Base-by-base conservation (phyloP, 371 early-diverging fungal species). In the Rhizopus delemar region DNA sequence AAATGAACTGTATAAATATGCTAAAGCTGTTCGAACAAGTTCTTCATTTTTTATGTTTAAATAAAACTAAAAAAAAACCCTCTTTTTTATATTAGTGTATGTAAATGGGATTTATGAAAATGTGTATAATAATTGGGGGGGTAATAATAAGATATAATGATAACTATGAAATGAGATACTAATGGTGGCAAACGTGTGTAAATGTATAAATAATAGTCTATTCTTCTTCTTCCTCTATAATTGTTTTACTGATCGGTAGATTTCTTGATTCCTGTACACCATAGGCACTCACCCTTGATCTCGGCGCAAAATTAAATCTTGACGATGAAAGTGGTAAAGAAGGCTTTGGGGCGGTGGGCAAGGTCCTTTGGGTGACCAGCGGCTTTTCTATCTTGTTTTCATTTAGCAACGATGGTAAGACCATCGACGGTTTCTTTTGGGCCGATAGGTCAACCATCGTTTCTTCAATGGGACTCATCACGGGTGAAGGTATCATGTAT, bases 221-320 rank as follows among this genome's bases (percentile, higher is more conserved):
- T 41, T 70, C 62, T 65, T 95, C 63, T 91, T 94, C 54, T 43
- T 92, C 49, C 86, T 94, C 71, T 76, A 81, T 69, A 65, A 74
- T 62, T 79, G 88, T 67, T 85, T 93, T 62, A 32, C 66, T 50
- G 38, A 88, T 63, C 13, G 80, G 31, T 52, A 51, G 16, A 62
- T 61, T 55, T 75, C 78, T 60, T 39, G 55, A 36, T 43, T 68
- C 69, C 34, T 67, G 71, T 68, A 77, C 68, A 39, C 73, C 70
- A 41, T 77, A 74, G 9, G 66, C 58, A 59, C 66, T 72, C 32
- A 77, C 45, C 48, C 75, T 56, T 2, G 78, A 70, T 39, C 78
- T 56, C 16, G 78, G 73, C 12, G 51, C 59, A 59, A 70, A 73
- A 12, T 73, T 71, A 34, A 68, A 68, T 33, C 70, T 53, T n/a